A percentile compares a stretch with the other conserved stretches of the same genome.
phyloP scores from a whole-genome alignment of 441 rosid species.

The Pelargonium citronellum region DNA sequence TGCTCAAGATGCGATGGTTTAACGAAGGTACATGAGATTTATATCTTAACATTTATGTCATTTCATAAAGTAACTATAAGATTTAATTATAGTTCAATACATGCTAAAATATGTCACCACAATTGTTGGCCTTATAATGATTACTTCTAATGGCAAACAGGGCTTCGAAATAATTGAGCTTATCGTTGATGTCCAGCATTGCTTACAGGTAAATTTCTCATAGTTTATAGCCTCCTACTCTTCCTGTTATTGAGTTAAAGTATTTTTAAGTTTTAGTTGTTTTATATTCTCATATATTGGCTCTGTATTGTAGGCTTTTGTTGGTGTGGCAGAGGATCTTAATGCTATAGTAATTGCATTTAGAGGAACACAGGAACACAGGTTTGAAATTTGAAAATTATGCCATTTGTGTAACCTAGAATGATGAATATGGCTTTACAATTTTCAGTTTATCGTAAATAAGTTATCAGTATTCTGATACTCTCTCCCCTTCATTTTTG shows the following conservation, averaged over 20 bases:
- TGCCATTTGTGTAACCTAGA: background rate
- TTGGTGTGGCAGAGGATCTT: conserved; percentile 80
- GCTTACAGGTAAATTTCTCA: conserved; percentile 58
- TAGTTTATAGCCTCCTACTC: conserved; percentile 7
- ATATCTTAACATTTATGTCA: conserved; percentile 7
- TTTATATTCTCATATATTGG: conserved; percentile 13
- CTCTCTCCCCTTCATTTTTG: no score
- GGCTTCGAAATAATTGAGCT: conserved; percentile 82
- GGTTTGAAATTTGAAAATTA: conserved; percentile 31
- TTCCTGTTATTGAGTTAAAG: background rate
- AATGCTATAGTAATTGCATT: conserved; percentile 83
- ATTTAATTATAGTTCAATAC: background rate
- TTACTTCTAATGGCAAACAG: conserved; percentile 35
- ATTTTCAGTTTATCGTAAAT: background rate
- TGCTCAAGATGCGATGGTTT: conserved; percentile 73
- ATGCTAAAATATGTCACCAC: background rate
- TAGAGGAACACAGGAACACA: conserved; percentile 88
- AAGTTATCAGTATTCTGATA: background rate
- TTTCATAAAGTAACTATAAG: background rate
- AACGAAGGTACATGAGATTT: conserved; percentile 44
- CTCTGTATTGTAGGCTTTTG: conserved; percentile 52
- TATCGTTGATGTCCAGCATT: conserved; percentile 66
- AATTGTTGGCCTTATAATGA: conserved; percentile 13
- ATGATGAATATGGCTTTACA: background rate
- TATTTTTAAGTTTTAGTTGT: background rate